A percentile compares a stretch with the other conserved stretches of the same genome.
phyloP scores from a whole-genome alignment of 108 stramenopile genomes.

The Pseudonitzschia multiseries region DNA sequence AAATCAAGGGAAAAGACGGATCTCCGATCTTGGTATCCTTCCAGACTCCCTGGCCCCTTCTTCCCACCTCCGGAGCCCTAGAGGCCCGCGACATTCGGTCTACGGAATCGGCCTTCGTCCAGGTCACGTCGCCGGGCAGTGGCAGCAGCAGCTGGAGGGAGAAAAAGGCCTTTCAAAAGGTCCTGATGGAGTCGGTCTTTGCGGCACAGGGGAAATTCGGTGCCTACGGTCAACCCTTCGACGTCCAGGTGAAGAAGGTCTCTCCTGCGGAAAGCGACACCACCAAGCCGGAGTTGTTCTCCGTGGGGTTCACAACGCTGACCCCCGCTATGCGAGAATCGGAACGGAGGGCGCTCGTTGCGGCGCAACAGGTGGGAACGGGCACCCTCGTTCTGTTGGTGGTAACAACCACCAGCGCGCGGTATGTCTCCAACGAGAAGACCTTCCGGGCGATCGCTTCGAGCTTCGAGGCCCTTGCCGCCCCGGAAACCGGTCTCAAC shows the following conservation, averaged over 20 bases:
- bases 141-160: slow-evolving; percentile 1
- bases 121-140: slow-evolving; percentile 38
- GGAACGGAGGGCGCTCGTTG: slow-evolving; percentile 66
- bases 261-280: neutral
- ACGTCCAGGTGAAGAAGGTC: slow-evolving; percentile 49
- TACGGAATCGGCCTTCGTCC: slow-evolving; percentile 76
- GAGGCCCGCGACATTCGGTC: slow-evolving; percentile 69
- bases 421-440: slow-evolving; percentile 54
- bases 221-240: slow-evolving; percentile 65
- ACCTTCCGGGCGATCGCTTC: slow-evolving; percentile 47
- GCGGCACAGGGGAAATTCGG: slow-evolving; percentile 62
- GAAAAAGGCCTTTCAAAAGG: slow-evolving; percentile 36
- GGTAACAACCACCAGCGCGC: slow-evolving; percentile 55
- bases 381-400: slow-evolving; percentile 51
- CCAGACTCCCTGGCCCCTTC: slow-evolving; percentile 56
- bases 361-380: slow-evolving; percentile 36
- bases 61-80: slow-evolving; percentile 58
- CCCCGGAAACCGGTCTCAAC: slow-evolving; percentile 53
- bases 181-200: slow-evolving; percentile 47
- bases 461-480: slow-evolving; percentile 51
- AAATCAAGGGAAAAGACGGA: slow-evolving; percentile 27
- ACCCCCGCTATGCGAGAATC: slow-evolving; percentile 84
- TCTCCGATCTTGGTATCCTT: slow-evolving; percentile 45
- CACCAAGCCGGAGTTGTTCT: slow-evolving; percentile 27
- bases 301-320: slow-evolving; percentile 64